Percentiles rank a stretch among this genome's conserved stretches.
These are phyloP conservation scores for Ceratorhiza oryzae-sativae DNA, from an alignment of 1,284 basidiomycete genomes.

Conservation along the genomic window DNA sequence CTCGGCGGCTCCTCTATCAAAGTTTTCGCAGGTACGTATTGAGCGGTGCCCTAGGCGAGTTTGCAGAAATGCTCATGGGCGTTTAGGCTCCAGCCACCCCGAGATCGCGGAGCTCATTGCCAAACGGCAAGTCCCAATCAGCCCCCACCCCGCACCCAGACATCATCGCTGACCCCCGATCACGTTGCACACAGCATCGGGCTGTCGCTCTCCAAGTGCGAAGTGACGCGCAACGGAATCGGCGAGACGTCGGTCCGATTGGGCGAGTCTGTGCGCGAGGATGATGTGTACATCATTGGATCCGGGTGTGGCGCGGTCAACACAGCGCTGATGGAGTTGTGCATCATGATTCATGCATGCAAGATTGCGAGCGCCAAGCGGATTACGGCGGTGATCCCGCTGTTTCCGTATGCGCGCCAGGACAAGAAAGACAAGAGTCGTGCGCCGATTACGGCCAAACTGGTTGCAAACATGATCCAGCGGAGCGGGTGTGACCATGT, in stretches of 20 bases:
- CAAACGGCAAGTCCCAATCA: constrained; percentile 68
- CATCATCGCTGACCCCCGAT: constrained; percentile 20
- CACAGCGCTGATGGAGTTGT: constrained; percentile 92
- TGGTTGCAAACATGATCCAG: constrained; percentile 99
- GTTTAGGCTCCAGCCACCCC: constrained; percentile 88
- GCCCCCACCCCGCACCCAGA: constrained; percentile 43
- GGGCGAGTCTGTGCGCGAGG: constrained; percentile 94
- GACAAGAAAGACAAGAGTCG: constrained; percentile 99
- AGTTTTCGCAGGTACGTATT: constrained; percentile 81
- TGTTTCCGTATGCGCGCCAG: constrained; percentile 95
- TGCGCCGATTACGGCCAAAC: constrained; percentile 97
- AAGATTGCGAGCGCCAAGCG: constrained; percentile 95
- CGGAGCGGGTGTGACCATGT: constrained; percentile 98
- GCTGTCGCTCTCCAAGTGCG: constrained; percentile 81
- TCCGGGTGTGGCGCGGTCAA: constrained; percentile 85
- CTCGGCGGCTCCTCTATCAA: constrained; percentile 86
- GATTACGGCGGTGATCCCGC: constrained; percentile 94
- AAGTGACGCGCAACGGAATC: constrained; percentile 86
- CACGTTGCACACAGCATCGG: constrained; percentile 66
- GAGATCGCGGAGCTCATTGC: constrained; percentile 95
- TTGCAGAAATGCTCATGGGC: background rate
- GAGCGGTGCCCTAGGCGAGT: constrained; percentile 18
- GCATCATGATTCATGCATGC: constrained; percentile 99
- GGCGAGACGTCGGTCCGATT: constrained; percentile 94
- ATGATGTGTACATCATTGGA: constrained; percentile 99